A percentile compares a stretch with the other conserved stretches of the same genome.
These are phyloP conservation scores for Rhododendron williamsianum DNA, from an alignment of 148 eudicot genomes.

Conservation along the genomic window DNA sequence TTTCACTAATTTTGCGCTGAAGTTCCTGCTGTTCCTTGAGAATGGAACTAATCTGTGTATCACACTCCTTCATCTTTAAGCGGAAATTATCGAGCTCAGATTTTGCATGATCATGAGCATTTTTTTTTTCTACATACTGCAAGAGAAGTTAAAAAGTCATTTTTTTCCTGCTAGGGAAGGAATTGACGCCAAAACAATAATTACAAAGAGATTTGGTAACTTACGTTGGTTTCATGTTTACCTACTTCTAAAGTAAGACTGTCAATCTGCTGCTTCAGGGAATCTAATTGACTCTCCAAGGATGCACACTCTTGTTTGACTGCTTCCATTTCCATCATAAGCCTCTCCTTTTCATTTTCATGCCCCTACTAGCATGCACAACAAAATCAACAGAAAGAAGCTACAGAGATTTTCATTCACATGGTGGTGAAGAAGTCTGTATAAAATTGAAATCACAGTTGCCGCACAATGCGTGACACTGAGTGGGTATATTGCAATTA, in stretches of 20 bases:
- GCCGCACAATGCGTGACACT: neutral
- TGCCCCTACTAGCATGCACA: conserved; percentile 50
- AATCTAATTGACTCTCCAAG: conserved; percentile 56
- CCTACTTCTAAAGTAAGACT: conserved; percentile 54
- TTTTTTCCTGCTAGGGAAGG: neutral
- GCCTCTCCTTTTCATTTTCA: conserved; percentile 82
- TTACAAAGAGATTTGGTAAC: neutral
- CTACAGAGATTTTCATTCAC: neutral
- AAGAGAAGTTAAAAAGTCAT: neutral
- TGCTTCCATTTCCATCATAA: conserved; percentile 91
- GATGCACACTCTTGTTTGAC: conserved; percentile 59
- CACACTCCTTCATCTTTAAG: conserved; percentile 77
- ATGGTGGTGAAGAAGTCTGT: neutral
- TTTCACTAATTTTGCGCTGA: conserved; percentile 60
- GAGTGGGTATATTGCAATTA: neutral
- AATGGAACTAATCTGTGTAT: conserved; percentile 66
- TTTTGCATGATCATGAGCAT: conserved; percentile 46
- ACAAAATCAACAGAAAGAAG: neutral
- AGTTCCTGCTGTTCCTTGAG: conserved; percentile 70
- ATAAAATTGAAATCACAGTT: neutral
- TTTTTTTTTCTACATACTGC: conserved; percentile 63
- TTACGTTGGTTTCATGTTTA: conserved; percentile 57
- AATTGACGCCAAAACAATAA: neutral
- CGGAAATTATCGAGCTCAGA: conserved; percentile 72
- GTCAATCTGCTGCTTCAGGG: conserved; percentile 54